Base-by-base conservation (phyloP, 2,329 filamentous ascomycete species). In the Apiospora marii region DNA sequence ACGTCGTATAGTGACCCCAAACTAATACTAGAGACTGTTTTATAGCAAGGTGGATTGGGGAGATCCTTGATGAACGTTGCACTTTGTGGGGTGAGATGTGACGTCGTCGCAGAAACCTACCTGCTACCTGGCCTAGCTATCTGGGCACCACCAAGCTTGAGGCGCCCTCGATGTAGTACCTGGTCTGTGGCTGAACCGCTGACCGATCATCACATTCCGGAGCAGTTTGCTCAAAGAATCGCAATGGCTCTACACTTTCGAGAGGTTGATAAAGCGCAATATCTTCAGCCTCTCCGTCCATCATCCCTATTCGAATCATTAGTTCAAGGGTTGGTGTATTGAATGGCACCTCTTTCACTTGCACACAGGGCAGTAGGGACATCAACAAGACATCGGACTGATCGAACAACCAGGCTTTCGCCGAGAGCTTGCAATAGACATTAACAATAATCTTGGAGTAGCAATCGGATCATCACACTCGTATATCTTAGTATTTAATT, bases 21-120 rank as follows among this genome's bases (percentile, higher is more conserved):
- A n/a, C 53, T 61, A 61, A 61, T 61, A 61, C 53, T 61, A 61
- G 53, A 61, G 37, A 16, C 53, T 10, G 58, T 37, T 37, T 41
- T 64, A 64, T 41, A 64, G 58, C 34, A 64, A 64, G 58, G 58
- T 30, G 58, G 58, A 13, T 4, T 41, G 16, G 58, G 58, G 30
- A 22, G 4, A 64, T 64, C 58, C 34, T 64, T n/a, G 58, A 37
- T 64, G 58, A 64, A 19, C 10, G 34, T 24, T 41, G 58, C 41
- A 30, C 13, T 12, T 14, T 44, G 43, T 44, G 46, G 34, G 34
- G 58, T 30, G 58, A 41, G 34, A 41, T 64, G 58, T 22, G 34
- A 64, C 58, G 58, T 41, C 58, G 34, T 64, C n/a, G 27, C 27
- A 30, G 27, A 30, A 30, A 30, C 27, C 27, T 30, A 30, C 27